Evolutionary conservation across 495 filamentous ascomycete species (phyloP).

Genomic region (Aspergillus funiculosus): DNA sequence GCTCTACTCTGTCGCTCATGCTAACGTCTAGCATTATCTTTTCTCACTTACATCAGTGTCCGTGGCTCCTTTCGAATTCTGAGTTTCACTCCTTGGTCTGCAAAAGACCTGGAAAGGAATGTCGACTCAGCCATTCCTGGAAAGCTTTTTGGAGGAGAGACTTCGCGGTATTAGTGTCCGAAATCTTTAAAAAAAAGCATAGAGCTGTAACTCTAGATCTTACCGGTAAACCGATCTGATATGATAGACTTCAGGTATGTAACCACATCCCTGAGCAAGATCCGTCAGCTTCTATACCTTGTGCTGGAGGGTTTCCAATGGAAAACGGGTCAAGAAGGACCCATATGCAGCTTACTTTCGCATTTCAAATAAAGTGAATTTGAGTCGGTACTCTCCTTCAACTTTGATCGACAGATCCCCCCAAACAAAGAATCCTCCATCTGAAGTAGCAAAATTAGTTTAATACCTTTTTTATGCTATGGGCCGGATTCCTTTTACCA

Average conservation of each 20-base stretch:
- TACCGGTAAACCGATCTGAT: slow-evolving; percentile 70
- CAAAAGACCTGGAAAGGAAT: slow-evolving; percentile 84
- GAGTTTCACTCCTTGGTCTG: slow-evolving; percentile 88
- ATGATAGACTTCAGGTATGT: slow-evolving; percentile 62
- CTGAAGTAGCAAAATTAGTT: slow-evolving; percentile 33
- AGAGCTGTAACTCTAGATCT: slow-evolving; percentile 13
- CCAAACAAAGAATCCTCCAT: slow-evolving; percentile 97
- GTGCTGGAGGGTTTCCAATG: not conserved
- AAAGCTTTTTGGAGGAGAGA: slow-evolving; percentile 72
- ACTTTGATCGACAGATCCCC: slow-evolving; percentile 83
- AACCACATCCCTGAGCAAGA: slow-evolving; percentile 49
- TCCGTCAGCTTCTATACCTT: no score
- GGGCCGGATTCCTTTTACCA: slow-evolving; percentile 44
- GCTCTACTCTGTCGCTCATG: not conserved
- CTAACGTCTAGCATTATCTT: not conserved
- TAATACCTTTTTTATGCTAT: not conserved
- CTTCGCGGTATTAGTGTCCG: slow-evolving; percentile 36
- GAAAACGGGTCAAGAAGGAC: not conserved
- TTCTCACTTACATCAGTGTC: slow-evolving; percentile 45
- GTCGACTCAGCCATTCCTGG: slow-evolving; percentile 88
- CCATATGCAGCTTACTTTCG: slow-evolving; percentile 50
- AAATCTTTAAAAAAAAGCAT: not conserved
- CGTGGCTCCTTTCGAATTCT: slow-evolving; percentile 82
- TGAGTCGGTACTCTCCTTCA: slow-evolving; percentile 71
- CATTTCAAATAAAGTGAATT: slow-evolving; percentile 86